Evolutionary conservation across 768 basidiomycete genomes (phyloP).

Genomic region (Pleurotus citrinopileatus): DNA sequence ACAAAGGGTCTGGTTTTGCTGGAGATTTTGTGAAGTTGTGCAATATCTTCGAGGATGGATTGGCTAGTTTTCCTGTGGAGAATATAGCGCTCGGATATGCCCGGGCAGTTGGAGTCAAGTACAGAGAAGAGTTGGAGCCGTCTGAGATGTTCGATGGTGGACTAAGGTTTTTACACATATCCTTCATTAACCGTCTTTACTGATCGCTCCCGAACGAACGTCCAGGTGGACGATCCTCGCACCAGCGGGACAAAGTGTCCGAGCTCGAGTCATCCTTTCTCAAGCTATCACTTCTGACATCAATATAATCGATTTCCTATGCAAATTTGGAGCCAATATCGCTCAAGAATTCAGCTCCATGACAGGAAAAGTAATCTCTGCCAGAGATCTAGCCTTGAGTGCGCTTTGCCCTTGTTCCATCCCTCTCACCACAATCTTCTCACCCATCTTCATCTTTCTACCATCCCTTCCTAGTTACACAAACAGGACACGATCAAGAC

Average conservation of each 20-base stretch:
- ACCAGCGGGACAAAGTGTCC: not conserved
- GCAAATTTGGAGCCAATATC: not conserved
- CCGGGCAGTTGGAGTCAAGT: not conserved
- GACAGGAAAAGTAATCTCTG: not conserved
- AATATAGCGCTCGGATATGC: not conserved
- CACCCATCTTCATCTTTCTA: not conserved
- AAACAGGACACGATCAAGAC: slow-evolving; percentile 2
- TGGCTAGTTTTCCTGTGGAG: not conserved
- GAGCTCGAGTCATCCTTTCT: not conserved
- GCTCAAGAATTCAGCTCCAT: not conserved
- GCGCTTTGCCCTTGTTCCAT: not conserved
- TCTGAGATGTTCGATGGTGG: not conserved
- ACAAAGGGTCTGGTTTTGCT: not conserved
- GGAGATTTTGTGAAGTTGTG: slow-evolving; percentile 1
- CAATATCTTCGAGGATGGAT: slow-evolving; percentile 1
- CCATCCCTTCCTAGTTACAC: not conserved
- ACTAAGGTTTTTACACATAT: not conserved
- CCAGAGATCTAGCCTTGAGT: not conserved
- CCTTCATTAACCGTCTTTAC: no score
- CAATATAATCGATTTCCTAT: not conserved
- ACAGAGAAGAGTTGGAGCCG: not conserved
- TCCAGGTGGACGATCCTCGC: not conserved
- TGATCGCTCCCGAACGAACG: no score
- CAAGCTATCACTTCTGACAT: not conserved
- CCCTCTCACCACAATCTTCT: no score